Evolutionary conservation across 2,329 filamentous ascomycete species (phyloP), one percentile per base, ranked within the genome.

Genomic region (Aureobasidium sp.): DNA sequence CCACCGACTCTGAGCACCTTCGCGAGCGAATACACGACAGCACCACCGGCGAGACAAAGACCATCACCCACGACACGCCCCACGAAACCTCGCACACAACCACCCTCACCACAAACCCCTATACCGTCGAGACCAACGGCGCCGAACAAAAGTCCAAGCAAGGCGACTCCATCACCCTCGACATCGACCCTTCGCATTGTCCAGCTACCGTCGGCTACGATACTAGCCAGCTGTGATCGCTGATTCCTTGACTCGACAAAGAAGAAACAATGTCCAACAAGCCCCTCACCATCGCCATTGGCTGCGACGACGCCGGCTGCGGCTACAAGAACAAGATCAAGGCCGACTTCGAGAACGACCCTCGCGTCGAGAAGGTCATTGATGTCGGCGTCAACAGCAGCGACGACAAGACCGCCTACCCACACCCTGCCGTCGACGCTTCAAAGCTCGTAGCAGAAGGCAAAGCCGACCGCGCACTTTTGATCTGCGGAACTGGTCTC

Each of bases 401-500:
- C 61, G 76, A 79, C 62, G 89, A 94, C 80, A 90, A 90, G 73
- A 93, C 88, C 1, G 87, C 90, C 2, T 95, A 95, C 74, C 89
- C 90, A 0, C 87, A 90, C 74, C 83, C 89, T 44, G 90, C 90
- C 63, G 88, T 90, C 44, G 83, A 84, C 42, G 90, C 89, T 5
- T 88, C 88, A 45, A 79, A 82, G 64, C 78, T 88, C 41, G 82
- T 89, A 12, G 79, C 81, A 4, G 74, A 78, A 6, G 87, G 86
- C 47, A 80, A 85, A 69, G 87, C 84, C 58, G 90, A 95, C 75
- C 87, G 90, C 59, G 90, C 89, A 0, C 80, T 95, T 41, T 78
- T 91, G 45, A 90, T 95, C 77, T 95, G 90, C 77, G 90, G 91
- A 2, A 95, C 91, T 0, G 91, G 91, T 0, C 82, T 96, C 8